phyloP scores from a whole-genome alignment of 805 yeast genomes.

The Myxozyma neglecta region DNA sequence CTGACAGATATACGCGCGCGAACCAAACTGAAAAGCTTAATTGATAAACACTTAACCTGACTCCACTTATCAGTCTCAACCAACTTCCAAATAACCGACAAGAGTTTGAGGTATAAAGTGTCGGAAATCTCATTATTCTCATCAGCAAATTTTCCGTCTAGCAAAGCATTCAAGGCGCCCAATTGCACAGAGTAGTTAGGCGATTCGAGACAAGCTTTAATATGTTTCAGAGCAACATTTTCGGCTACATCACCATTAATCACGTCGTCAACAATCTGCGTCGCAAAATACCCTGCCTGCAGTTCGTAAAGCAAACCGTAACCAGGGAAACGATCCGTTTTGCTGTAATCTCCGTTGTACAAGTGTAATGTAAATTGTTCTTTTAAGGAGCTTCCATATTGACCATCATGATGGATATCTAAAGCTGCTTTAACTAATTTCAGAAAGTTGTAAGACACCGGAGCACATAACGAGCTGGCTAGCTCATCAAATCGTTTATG shows the following conservation, averaged over 20 bases:
- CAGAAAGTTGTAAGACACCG: slow-evolving; percentile 9
- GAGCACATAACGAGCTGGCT: slow-evolving; percentile 3
- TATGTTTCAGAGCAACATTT: slow-evolving; percentile 1
- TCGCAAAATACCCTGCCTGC: neutral
- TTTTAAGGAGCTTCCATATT: neutral
- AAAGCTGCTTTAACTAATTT: slow-evolving; percentile 9
- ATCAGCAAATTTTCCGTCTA: neutral
- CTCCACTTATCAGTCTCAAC: slow-evolving; percentile 28
- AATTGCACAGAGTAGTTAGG: slow-evolving; percentile 1
- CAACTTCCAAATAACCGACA: slow-evolving; percentile 6
- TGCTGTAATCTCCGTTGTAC: neutral
- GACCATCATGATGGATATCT: neutral
- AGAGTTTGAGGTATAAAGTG: neutral
- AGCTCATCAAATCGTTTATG: slow-evolving; percentile 9
- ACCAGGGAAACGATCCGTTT: neutral
- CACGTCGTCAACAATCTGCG: neutral
- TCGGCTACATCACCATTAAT: slow-evolving; percentile 1
- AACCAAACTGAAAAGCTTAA: slow-evolving; percentile 25
- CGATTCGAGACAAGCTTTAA: slow-evolving; percentile 2
- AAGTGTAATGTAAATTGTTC: neutral
- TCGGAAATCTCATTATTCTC: neutral
- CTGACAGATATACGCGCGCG: neutral
- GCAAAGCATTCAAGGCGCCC: neutral
- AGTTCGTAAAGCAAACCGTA: slow-evolving; percentile 17
- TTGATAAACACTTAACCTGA: slow-evolving; percentile 35